A percentile compares a stretch with the other conserved stretches of the same genome.
Evolutionary conservation across 306 rosid species (phyloP).

Genomic region (Astragalus glycyphyllos): DNA sequence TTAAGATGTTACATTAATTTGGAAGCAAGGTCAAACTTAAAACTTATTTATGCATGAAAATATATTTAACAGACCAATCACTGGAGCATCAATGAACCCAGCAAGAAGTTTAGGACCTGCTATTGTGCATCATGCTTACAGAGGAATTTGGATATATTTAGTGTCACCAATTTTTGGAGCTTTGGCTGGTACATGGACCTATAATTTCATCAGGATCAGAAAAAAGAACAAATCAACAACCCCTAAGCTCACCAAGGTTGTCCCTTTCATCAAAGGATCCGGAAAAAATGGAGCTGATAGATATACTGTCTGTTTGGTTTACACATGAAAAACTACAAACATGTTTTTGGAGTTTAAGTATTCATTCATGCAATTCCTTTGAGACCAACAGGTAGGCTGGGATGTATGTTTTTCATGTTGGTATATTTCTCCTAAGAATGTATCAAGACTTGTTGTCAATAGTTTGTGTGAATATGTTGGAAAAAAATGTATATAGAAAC

Average conservation of each 20-base stretch:
- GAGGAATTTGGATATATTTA: conserved; percentile 66
- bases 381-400: too few species aligned
- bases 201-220: conserved; percentile 64
- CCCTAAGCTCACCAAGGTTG: conserved; percentile 59
- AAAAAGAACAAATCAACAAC: conserved; percentile 63
- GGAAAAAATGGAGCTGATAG: conserved; percentile 9
- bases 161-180: conserved; percentile 68
- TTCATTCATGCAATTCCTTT: too few species aligned
- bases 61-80: conserved; percentile 61
- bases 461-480: too few species aligned
- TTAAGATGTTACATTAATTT: not conserved
- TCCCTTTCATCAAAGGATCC: conserved; percentile 57
- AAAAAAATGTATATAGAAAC: too few species aligned
- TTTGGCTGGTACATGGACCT: conserved; percentile 62
- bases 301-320: not conserved
- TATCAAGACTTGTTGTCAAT: too few species aligned
- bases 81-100: conserved; percentile 95
- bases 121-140: conserved; percentile 49
- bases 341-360: too few species aligned
- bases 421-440: too few species aligned
- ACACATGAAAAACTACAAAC: too few species aligned
- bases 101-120: conserved; percentile 95
- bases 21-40: not conserved
- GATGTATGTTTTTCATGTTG: too few species aligned
- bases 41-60: not conserved